Evolutionary conservation across 176 grass and related monocot genomes (phyloP).

Genomic region (Juncus effusus): DNA sequence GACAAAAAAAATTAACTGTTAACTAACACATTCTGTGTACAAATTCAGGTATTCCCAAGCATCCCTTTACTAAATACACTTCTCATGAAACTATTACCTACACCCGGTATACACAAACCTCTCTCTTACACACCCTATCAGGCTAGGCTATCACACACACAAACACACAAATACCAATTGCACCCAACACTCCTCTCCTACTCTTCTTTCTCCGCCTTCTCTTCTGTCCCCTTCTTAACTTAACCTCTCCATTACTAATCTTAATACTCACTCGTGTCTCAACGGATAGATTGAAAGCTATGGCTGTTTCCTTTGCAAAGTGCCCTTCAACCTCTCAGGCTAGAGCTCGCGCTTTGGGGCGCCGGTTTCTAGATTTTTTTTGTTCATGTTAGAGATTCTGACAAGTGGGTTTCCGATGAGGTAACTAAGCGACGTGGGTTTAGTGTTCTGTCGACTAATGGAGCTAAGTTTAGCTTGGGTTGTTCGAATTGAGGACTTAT

Average conservation of each 20-base stretch:
- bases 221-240: background rate
- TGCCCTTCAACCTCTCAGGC: slow-evolving; percentile 14
- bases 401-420: slow-evolving; percentile 6
- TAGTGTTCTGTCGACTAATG: slow-evolving; percentile 16
- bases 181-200: background rate
- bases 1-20: too few species aligned
- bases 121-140: background rate
- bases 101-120: background rate
- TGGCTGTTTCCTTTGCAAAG: slow-evolving; percentile 23
- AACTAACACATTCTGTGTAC: too few species aligned
- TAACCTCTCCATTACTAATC: slow-evolving; percentile 10
- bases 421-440: background rate
- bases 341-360: background rate
- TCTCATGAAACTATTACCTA: background rate
- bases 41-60: background rate
- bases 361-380: background rate
- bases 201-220: background rate
- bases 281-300: background rate
- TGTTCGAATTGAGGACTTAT: too few species aligned
- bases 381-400: slow-evolving; percentile 4
- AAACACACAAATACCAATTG: background rate
- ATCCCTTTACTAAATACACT: background rate
- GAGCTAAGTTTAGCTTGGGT: slow-evolving; percentile 12
- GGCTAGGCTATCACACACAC: too few species aligned
- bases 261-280: background rate